Base-by-base conservation (phyloP, 768 basidiomycete species). In the Polyporus arcularius region DNA sequence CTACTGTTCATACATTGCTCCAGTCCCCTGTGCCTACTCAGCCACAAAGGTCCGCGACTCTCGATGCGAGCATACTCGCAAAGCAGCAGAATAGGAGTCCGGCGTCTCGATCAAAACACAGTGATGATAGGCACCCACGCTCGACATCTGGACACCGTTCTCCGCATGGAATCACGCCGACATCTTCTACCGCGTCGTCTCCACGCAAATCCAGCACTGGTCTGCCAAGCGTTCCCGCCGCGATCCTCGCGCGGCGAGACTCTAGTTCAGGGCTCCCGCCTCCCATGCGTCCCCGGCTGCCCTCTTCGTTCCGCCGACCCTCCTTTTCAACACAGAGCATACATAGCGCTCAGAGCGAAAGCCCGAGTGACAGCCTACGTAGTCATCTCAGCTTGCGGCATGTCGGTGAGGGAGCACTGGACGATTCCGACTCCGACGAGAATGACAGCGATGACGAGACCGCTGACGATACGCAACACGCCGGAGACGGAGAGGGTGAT, bases 361-460 rank as follows among this genome's bases (percentile, higher is more conserved):
- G 65, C 48, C 70, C 71, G 3, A 76, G 71, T 45, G 70, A 58
- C 3, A 72, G 73, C n/a, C 66, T 58, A 10, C 53, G 57, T 4
- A 52, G 50, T 39, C 75, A 76, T 12, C 64, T 73, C 10, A 89
- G 82, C 60, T 73, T 84, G 35, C 76, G 83, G 1, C 85, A 90
- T 66, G 83, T 87, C 11, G 90, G 90, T 4, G 91, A 92, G 67
- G 89, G 90, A 30, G 88, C 87, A 1, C 73, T 93, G 4, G 87
- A 89, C 59, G 89, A 91, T 67, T 91, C 89, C 0, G 90, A 91
- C 73, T 89, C 89, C 1, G 82, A 81, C 1, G 80, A 75, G 5
- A 61, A 55, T 12, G 63, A 52, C 14, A 66, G 69, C 31, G 71
- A 28, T 28, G 28, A 42, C 35, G 52, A 16, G 18, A 41, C 40